A percentile compares a stretch with the other conserved stretches of the same genome.
phyloP scores from a whole-genome alignment of 2,329 filamentous ascomycete genomes.

The Trichophyton schoenleinii region DNA sequence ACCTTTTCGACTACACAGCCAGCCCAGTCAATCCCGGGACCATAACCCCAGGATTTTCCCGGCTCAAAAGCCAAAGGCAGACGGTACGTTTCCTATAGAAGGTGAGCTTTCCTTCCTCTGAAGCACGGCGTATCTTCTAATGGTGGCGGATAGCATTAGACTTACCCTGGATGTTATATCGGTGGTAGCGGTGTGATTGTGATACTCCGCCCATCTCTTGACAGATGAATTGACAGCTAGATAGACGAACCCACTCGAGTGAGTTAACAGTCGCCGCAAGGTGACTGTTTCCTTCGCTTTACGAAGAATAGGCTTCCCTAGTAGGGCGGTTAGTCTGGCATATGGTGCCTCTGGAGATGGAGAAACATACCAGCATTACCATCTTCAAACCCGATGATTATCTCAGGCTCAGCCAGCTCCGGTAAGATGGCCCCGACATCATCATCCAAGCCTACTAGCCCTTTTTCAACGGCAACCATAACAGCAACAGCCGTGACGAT shows the following conservation, averaged over 20 bases:
- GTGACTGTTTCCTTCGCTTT: background rate
- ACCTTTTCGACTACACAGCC: conserved; percentile 21
- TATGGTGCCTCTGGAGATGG: background rate
- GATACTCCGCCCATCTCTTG: background rate
- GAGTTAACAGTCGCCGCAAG: conserved; percentile 6
- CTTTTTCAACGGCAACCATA: conserved; percentile 9
- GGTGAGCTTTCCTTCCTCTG: background rate
- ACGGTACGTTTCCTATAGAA: conserved; percentile 7
- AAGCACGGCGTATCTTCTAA: background rate
- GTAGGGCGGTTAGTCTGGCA: background rate
- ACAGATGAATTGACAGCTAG: background rate
- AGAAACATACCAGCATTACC: background rate
- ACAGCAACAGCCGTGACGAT: conserved; percentile 9
- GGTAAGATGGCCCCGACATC: conserved; percentile 8
- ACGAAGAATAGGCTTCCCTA: background rate
- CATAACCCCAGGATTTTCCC: conserved; percentile 39
- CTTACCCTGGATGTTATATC: background rate
- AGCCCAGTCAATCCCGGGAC: conserved; percentile 39
- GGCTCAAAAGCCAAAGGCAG: conserved; percentile 39
- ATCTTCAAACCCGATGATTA: conserved; percentile 7
- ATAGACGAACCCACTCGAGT: conserved; percentile 9
- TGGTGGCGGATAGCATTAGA: background rate
- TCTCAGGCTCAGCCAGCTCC: conserved; percentile 4
- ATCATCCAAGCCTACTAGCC: conserved; percentile 10
- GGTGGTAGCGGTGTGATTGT: background rate